Percentiles rank a stretch among this genome's conserved stretches.
phyloP scores from a whole-genome alignment of 1,284 basidiomycete genomes.

The Papiliotrema flavescens region DNA sequence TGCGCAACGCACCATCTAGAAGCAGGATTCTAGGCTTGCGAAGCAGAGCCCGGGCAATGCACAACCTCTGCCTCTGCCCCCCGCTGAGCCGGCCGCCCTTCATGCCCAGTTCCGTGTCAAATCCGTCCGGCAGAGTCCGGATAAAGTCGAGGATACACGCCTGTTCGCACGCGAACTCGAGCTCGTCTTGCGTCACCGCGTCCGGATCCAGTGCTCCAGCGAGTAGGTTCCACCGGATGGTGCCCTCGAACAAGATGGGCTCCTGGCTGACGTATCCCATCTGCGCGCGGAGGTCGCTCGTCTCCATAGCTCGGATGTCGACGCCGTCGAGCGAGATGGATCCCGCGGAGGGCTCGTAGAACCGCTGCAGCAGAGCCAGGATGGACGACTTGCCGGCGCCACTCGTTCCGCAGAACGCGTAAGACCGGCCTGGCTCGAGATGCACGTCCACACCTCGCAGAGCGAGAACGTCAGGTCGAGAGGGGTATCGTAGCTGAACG shows the following conservation, averaged over 20 bases:
- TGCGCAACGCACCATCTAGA: slow-evolving; percentile 30
- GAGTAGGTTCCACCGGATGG: slow-evolving; percentile 36
- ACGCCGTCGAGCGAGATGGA: slow-evolving; percentile 45
- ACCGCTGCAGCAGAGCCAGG: slow-evolving; percentile 48
- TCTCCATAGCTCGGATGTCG: slow-evolving; percentile 44
- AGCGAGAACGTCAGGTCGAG: slow-evolving; percentile 26
- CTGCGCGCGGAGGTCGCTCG: slow-evolving; percentile 39
- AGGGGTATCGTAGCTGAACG: slow-evolving; percentile 36
- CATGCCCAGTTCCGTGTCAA: slow-evolving; percentile 50
- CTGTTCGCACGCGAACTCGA: slow-evolving; percentile 46
- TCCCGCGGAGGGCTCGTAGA: slow-evolving; percentile 49
- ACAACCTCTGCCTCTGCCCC: slow-evolving; percentile 51
- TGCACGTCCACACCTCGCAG: slow-evolving; percentile 20
- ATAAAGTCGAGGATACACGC: slow-evolving; percentile 51
- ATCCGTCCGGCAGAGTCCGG: slow-evolving; percentile 44
- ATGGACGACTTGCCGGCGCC: slow-evolving; percentile 23
- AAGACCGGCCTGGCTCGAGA: slow-evolving; percentile 28
- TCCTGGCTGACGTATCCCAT: slow-evolving; percentile 53
- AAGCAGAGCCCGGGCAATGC: slow-evolving; percentile 51
- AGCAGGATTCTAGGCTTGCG: slow-evolving; percentile 49
- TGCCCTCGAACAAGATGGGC: slow-evolving; percentile 49
- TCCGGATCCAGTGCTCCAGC: slow-evolving; percentile 39
- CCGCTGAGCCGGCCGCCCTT: slow-evolving; percentile 50
- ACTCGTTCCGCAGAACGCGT: slow-evolving; percentile 36
- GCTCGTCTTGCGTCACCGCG: slow-evolving; percentile 40